Evolutionary conservation across 768 basidiomycete species (phyloP), one percentile per base, ranked within the genome.

Genomic region (Phanerochaete sordida): DNA sequence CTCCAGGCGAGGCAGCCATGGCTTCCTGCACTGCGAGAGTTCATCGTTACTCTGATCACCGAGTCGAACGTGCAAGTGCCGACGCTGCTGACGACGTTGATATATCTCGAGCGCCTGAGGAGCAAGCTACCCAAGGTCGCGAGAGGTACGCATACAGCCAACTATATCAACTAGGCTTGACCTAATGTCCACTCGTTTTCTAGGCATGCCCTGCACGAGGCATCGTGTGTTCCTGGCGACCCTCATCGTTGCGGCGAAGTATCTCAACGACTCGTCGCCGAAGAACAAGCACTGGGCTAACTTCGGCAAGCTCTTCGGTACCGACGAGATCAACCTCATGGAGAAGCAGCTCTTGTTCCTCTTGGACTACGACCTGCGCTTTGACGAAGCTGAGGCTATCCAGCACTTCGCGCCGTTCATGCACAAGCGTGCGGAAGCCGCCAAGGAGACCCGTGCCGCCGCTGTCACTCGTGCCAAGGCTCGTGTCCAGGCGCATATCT

Each of bases 181-280:
- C 7, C 33, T 35, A 13, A 35, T 35, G 33, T 35, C 13, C 7
- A 7, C 30, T 6, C 19, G n/a, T 47, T 26, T 27, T 4, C 24
- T 60, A 80, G 81, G 94, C 50, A 87, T 94, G 79, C 84, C 90
- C 24, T 97, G 94, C 73, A 96, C 96, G 23, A 85, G 93, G 35
- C 96, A 98, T 70, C 88, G 96, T 50, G 89, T 99, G 55, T 98
- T 99, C 76, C 83, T 99, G 66, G 96, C 96, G 24, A 88, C 91
- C 0, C 88, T 99, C 66, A 98, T 99, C 74, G 90, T 93, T 44
- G 87, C 96, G 24, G 90, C 94, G 63, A 99, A 99, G 76, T 98
- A 98, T 74, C 85, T 98, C 70, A 97, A 99, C 74, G 93, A 95
- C 74, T 90, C 90, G n/a, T 89, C 90, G 47, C 93, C 93, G 2